These are phyloP conservation scores for Centrapalus pauciflorus DNA, from an alignment of 129 eudicot species.

Conservation along the genomic window DNA sequence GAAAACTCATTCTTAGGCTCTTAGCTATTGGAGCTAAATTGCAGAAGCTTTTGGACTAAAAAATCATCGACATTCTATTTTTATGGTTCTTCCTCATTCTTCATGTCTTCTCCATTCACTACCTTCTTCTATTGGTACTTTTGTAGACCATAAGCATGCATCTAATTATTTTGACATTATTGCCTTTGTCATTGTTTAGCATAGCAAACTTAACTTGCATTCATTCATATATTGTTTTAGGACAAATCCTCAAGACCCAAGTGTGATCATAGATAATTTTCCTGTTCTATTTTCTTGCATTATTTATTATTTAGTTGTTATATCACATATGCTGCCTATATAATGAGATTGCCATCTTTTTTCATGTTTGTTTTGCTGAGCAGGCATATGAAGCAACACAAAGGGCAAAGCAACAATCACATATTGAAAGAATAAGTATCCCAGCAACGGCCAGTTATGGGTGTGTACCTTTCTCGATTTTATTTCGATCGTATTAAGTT, in stretches of 20 bases:
- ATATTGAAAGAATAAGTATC: conserved; percentile 49
- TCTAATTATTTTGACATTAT: not conserved
- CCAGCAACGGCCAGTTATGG: conserved; percentile 70
- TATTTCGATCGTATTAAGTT: not conserved
- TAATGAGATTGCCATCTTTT: not conserved
- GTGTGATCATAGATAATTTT: not conserved
- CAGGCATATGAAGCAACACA: conserved; percentile 79
- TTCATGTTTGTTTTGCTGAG: conserved; percentile 22
- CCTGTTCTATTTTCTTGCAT: not conserved
- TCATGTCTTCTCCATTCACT: too few relatives aligned
- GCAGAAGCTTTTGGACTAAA: too few relatives aligned
- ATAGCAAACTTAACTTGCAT: not conserved
- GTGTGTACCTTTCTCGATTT: conserved; percentile 31
- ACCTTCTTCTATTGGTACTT: too few relatives aligned
- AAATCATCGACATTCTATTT: too few relatives aligned
- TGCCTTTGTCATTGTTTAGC: not conserved
- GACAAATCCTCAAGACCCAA: not conserved
- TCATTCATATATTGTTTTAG: not conserved
- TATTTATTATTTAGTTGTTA: not conserved
- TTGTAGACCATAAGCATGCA: not conserved
- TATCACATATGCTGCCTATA: conserved; percentile 14
- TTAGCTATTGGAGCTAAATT: too few relatives aligned
- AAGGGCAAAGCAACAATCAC: conserved; percentile 60
- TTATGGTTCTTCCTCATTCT: too few relatives aligned
- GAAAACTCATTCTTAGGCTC: too few relatives aligned